These are phyloP conservation scores for Fraxinus floribunda DNA, from an alignment of 305 asterid genomes.

Conservation along the genomic window DNA sequence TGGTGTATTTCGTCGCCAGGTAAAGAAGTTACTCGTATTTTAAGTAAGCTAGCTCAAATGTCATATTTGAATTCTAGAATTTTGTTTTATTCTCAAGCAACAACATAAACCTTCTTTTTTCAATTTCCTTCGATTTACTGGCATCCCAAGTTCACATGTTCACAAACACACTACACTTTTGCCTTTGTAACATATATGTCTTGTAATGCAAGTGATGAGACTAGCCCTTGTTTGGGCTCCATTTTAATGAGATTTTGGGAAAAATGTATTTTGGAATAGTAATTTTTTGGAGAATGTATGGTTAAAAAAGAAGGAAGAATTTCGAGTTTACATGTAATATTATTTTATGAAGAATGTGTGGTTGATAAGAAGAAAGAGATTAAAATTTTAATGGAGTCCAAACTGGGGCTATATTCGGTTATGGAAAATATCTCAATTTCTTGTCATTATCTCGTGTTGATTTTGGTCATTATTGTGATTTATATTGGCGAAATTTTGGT, in stretches of 20 bases:
- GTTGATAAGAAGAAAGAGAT: no score
- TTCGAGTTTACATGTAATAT: no score
- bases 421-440: not conserved
- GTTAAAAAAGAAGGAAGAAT: no score
- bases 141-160: not conserved
- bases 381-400: no score
- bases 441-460: not conserved
- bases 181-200: not conserved
- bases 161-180: not conserved
- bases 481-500: not conserved
- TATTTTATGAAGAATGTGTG: no score
- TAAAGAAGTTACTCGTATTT: constrained; percentile 26
- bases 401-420: not conserved
- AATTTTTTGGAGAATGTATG: no score
- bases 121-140: not conserved
- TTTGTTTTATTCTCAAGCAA: not conserved
- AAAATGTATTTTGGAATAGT: no score
- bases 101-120: not conserved
- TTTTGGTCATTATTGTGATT: not conserved
- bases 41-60: not conserved
- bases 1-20: constrained; percentile 99
- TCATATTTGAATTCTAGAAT: not conserved
- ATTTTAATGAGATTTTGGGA: no score
- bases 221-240: not conserved
- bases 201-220: constrained; percentile 16